Evolutionary conservation across 352 stramenopile genomes (phyloP).

Genomic region (Phytophthora pluvialis): DNA sequence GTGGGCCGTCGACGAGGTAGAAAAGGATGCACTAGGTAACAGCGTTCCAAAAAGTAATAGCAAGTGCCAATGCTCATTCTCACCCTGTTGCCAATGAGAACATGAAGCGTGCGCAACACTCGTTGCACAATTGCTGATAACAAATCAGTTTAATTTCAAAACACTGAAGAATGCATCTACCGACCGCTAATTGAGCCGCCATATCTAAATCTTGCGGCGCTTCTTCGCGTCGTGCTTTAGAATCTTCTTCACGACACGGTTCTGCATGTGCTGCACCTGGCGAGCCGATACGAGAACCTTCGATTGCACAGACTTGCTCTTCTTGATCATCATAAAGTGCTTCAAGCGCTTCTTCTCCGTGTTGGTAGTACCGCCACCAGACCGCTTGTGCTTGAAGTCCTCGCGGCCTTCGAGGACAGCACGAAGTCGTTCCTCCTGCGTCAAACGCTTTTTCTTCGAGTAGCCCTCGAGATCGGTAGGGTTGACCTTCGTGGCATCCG

Average conservation of each 20-base stretch:
- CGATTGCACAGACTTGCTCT: slow-evolving; percentile 90
- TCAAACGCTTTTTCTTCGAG: slow-evolving; percentile 91
- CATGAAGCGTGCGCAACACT: no score
- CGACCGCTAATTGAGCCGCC: background rate
- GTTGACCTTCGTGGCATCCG: slow-evolving; percentile 75
- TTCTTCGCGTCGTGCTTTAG: slow-evolving; percentile 90
- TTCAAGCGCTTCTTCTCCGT: slow-evolving; percentile 97
- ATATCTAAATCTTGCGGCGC: slow-evolving; percentile 64
- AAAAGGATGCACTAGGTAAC: background rate
- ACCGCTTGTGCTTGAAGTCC: slow-evolving; percentile 92
- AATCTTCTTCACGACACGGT: slow-evolving; percentile 85
- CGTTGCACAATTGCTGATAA: slow-evolving; percentile 8
- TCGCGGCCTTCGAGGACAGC: slow-evolving; percentile 90
- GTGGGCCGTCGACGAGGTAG: slow-evolving; percentile 8
- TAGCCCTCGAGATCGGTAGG: slow-evolving; percentile 85
- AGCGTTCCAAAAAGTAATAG: slow-evolving; percentile 7
- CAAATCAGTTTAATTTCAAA: background rate
- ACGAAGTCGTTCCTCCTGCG: slow-evolving; percentile 83
- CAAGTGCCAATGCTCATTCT: slow-evolving; percentile 7
- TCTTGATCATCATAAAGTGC: slow-evolving; percentile 99
- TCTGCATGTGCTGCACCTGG: slow-evolving; percentile 83
- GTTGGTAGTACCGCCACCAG: slow-evolving; percentile 96
- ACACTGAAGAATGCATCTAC: slow-evolving; percentile 2
- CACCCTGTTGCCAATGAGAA: background rate
- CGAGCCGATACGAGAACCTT: slow-evolving; percentile 89